These are phyloP conservation scores for Globisporangium acanthophoron DNA, from an alignment of 352 stramenopile genomes.

Conservation along the genomic window DNA sequence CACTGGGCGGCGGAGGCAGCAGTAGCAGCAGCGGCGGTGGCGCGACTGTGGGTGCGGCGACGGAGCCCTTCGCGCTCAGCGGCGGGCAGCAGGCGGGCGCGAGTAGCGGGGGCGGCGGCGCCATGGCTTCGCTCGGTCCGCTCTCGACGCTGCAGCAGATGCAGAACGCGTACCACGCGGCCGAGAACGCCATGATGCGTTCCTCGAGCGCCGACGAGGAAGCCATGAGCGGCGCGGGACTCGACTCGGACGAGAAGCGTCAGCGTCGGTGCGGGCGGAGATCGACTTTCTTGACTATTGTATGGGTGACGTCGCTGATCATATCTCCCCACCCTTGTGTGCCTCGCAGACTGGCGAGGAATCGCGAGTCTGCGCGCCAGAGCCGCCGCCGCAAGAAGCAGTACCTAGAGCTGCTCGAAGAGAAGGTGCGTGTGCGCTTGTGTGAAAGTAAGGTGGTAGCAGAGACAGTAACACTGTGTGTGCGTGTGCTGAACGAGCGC, in stretches of 20 bases:
- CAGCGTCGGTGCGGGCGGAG: conserved; percentile 38
- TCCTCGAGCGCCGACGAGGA: conserved; percentile 41
- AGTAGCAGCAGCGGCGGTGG: not conserved
- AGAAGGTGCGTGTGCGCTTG: conserved; percentile 44
- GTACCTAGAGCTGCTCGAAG: conserved; percentile 84
- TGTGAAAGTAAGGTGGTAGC: not conserved
- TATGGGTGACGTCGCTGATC: not conserved
- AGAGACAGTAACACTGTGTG: not conserved
- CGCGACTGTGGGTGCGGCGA: not conserved
- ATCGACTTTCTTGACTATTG: not conserved
- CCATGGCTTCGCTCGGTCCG: conserved; percentile 10
- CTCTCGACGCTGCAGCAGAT: conserved; percentile 40
- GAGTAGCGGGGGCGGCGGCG: conserved; percentile 6
- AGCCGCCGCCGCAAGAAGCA: conserved; percentile 88
- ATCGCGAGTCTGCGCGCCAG: conserved; percentile 85
- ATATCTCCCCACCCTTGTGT: not conserved
- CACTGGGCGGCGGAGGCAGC: not conserved
- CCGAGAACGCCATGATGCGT: conserved; percentile 56
- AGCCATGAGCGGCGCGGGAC: conserved; percentile 26
- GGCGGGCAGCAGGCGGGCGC: conserved; percentile 5
- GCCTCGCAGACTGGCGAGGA: conserved; percentile 52
- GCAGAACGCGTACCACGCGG: conserved; percentile 38
- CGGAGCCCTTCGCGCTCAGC: conserved; percentile 37
- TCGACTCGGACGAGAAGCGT: conserved; percentile 75
- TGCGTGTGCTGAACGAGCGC: not conserved